Percentiles rank a stretch among this genome's conserved stretches.
Conservation (phyloP, 2,329 filamentous ascomycete genomes). For the Curvularia hawaiiensis region DNA sequence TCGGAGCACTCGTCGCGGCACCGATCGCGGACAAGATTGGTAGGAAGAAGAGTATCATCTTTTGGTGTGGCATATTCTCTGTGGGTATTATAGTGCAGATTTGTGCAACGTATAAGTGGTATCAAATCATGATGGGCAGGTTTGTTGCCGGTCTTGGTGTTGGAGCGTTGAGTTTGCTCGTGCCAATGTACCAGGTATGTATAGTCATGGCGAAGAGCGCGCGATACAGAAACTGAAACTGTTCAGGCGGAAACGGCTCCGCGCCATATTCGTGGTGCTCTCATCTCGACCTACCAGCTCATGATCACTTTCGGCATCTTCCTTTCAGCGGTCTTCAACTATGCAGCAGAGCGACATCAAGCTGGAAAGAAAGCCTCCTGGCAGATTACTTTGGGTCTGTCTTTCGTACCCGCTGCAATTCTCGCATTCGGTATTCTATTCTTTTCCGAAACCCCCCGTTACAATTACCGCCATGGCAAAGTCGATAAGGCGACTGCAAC, state of each 20-base stretch:
- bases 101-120: constrained; percentile 61
- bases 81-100: constrained; percentile 70
- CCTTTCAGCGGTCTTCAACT: constrained; percentile 58
- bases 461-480: constrained; percentile 60
- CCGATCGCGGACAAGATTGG: constrained; percentile 66
- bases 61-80: constrained; percentile 64
- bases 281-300: constrained; percentile 68
- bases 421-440: constrained; percentile 59
- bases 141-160: constrained; percentile 68
- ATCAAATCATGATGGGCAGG: constrained; percentile 66
- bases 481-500: constrained; percentile 56
- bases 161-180: constrained; percentile 64
- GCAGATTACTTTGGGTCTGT: constrained; percentile 66
- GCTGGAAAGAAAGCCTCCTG: constrained; percentile 58
- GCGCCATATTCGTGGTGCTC: constrained; percentile 64
- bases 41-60: constrained; percentile 64
- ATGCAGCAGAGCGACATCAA: constrained; percentile 58
- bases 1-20: constrained; percentile 65
- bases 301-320: constrained; percentile 72
- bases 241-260: constrained; percentile 63
- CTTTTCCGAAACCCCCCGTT: constrained; percentile 62
- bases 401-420: constrained; percentile 59
- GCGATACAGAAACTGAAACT: not conserved
- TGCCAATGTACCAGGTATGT: constrained; percentile 61
- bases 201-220: not conserved